These are phyloP conservation scores for Cladosporium sp. DNA, from an alignment of 2,329 filamentous ascomycete genomes.

Conservation along the genomic window DNA sequence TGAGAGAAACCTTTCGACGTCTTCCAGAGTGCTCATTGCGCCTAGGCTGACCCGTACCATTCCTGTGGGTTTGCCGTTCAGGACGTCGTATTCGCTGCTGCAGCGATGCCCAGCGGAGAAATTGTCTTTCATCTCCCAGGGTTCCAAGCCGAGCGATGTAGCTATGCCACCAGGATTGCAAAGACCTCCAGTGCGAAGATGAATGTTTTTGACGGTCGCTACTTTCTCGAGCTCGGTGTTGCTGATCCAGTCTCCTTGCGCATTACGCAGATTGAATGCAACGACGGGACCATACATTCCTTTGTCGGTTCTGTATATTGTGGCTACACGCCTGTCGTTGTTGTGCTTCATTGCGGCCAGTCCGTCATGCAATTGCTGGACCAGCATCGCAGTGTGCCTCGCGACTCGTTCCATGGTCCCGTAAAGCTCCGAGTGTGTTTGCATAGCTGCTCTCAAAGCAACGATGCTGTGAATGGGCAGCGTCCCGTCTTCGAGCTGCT, in stretches of 20 bases:
- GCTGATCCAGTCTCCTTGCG: slow-evolving; percentile 71
- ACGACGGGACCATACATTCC: slow-evolving; percentile 69
- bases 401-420: slow-evolving; percentile 66
- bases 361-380: slow-evolving; percentile 57
- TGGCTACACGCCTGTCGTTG: slow-evolving; percentile 67
- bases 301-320: slow-evolving; percentile 56
- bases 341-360: slow-evolving; percentile 65
- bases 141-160: slow-evolving; percentile 67
- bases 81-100: slow-evolving; percentile 77
- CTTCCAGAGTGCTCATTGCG: slow-evolving; percentile 78
- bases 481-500: slow-evolving; percentile 86
- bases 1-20: slow-evolving; percentile 68
- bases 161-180: slow-evolving; percentile 92
- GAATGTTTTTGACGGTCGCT: slow-evolving; percentile 73
- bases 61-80: slow-evolving; percentile 83
- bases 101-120: slow-evolving; percentile 84
- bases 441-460: slow-evolving; percentile 73
- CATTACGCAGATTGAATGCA: slow-evolving; percentile 77
- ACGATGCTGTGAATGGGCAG: slow-evolving; percentile 88
- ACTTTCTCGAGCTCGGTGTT: slow-evolving; percentile 86
- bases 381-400: slow-evolving; percentile 68
- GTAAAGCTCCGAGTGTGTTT: slow-evolving; percentile 68
- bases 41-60: slow-evolving; percentile 83
- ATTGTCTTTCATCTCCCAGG: slow-evolving; percentile 81
- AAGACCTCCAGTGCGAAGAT: slow-evolving; percentile 82